phyloP scores from a whole-genome alignment of 2,329 filamentous ascomycete species.

The Lomentospora prolificans region DNA sequence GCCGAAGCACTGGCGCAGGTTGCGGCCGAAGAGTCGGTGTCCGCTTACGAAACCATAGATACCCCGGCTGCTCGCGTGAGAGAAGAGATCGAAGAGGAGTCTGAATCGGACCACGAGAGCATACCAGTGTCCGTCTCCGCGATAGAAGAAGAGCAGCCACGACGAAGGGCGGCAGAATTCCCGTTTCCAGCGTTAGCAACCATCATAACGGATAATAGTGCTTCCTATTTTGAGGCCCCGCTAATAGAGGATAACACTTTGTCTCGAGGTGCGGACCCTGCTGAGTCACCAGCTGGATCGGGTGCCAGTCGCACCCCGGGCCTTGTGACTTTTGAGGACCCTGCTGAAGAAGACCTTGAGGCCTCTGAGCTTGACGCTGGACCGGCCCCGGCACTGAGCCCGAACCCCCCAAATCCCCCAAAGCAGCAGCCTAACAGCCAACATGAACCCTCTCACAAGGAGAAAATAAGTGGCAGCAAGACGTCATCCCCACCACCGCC shows the following conservation, averaged over 20 bases:
- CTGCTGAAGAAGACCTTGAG: background rate
- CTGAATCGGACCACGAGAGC: background rate
- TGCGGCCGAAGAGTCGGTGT: background rate
- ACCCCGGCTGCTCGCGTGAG: background rate
- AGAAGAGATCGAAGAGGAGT: background rate
- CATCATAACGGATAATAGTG: background rate
- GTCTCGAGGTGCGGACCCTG: background rate
- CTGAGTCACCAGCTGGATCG: slow-evolving; percentile 4
- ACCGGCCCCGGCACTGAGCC: background rate
- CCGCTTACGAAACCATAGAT: background rate
- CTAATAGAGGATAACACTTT: background rate
- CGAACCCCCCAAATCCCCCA: background rate
- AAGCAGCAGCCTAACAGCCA: background rate
- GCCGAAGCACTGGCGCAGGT: background rate
- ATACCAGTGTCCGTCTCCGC: background rate
- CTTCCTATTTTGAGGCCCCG: background rate
- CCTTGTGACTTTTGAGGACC: background rate
- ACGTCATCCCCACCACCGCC: slow-evolving; percentile 1
- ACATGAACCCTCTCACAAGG: background rate
- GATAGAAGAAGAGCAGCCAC: background rate
- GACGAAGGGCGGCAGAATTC: background rate
- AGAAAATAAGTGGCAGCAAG: slow-evolving; percentile 2
- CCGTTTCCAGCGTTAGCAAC: background rate
- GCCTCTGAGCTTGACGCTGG: background rate
- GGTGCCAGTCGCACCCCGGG: too few relatives aligned